Evolutionary conservation across 176 grass and related monocot species (phyloP), one percentile per base, ranked within the genome.

Genomic region (Phyllostachys edulis): DNA sequence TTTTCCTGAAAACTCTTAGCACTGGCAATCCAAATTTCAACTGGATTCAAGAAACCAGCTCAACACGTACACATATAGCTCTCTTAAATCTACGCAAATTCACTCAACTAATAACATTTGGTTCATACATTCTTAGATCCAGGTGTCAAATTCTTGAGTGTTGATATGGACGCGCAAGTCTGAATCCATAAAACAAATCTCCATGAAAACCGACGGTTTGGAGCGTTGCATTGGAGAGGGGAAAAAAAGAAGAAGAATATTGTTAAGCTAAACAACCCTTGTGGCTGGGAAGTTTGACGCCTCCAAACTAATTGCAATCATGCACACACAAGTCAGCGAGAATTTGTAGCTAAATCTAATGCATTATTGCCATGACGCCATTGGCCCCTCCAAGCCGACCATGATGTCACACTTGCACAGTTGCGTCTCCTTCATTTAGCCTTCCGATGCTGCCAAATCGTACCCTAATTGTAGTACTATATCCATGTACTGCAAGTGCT

Each of bases 321-420:
- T 64, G 42, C 63, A 77, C 11, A 54, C 7, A 7, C 26, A 20
- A 46, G 83, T 82, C 83, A 85, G 67, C 39, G 9, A 73, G 14
- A 44, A 47, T 23, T 56, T 20, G 46, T 0, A 1, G 7, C 84
- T 90, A 77, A 90, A 73, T 90, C 46, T 82, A 82, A n/a, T 82
- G 73, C 66, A 86, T 86, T 90, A 90, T 86, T 86, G 72, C 39
- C 21, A 66, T 86, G 84, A 73, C 29, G 67, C 39, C 46, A 77
- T 47, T 64, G 74, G 69, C 47, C 72, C 66, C 73, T 37, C 60
- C 74, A n/a, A 42, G 65, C 55, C 83, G 71, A 42, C 20, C 78
- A 26, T 90, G 71, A 81, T 36, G 83, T 66, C 77, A 90, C 7
- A 6, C 55, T 18, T 17, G 1, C 64, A 50, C 44, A 34, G 52